phyloP scores from a whole-genome alignment of 2,329 filamentous ascomycete species.

The Reticulascus tulasneorum region DNA sequence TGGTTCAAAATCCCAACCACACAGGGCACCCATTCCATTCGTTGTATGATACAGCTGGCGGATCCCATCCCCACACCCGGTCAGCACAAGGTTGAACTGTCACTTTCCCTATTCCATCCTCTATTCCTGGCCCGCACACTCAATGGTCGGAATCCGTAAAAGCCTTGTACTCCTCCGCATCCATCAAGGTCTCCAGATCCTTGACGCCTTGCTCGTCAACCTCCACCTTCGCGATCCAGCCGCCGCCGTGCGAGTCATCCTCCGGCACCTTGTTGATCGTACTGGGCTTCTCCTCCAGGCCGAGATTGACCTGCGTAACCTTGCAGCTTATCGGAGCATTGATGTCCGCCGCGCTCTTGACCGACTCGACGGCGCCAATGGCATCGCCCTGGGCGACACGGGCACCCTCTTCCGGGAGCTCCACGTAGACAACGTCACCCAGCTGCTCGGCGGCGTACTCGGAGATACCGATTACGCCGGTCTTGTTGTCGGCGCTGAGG shows the following conservation, averaged over 20 bases:
- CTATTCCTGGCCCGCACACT: background rate
- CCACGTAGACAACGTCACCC: conserved; percentile 95
- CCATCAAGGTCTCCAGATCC: conserved; percentile 76
- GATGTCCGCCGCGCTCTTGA: conserved; percentile 98
- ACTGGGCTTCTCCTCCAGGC: conserved; percentile 78
- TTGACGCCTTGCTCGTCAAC: conserved; percentile 61
- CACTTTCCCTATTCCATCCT: background rate
- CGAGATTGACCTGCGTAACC: conserved; percentile 68
- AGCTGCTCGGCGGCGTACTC: conserved; percentile 87
- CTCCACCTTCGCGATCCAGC: conserved; percentile 89
- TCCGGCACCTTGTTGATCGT: conserved; percentile 90
- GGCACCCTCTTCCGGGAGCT: conserved; percentile 72
- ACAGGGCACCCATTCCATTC: conserved; percentile 2
- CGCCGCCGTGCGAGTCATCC: conserved; percentile 67
- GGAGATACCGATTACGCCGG: conserved; percentile 80
- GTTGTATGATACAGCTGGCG: conserved; percentile 10
- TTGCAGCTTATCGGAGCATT: conserved; percentile 79
- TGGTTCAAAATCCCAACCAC: conserved; percentile 11
- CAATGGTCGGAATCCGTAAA: conserved; percentile 55
- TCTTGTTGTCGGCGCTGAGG: conserved; percentile 75
- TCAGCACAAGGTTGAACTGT: conserved; percentile 18
- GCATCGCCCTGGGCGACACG: conserved; percentile 73
- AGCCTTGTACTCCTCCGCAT: conserved; percentile 69
- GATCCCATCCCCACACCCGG: conserved; percentile 19
- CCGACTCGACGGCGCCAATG: conserved; percentile 93